A percentile compares a stretch with the other conserved stretches of the same genome.
Evolutionary conservation across 2,329 filamentous ascomycete genomes (phyloP).

Genomic region (Aspergillus bombycis): DNA sequence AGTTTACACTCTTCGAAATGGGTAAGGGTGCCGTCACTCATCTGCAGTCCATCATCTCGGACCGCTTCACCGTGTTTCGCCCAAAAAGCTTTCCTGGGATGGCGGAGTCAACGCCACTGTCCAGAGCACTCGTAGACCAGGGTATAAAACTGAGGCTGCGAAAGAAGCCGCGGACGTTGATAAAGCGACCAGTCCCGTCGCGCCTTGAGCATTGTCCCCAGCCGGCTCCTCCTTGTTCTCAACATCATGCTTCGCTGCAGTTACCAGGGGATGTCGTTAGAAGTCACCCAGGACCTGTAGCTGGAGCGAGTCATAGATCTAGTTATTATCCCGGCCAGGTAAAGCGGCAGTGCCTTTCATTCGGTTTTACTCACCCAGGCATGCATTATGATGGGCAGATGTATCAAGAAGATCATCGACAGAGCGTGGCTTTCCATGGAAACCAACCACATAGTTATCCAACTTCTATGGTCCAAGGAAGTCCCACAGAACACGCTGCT

Average conservation of each 20-base stretch:
- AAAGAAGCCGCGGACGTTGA: conserved; percentile 71
- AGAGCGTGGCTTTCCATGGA: conserved; percentile 32
- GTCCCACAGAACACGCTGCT: conserved; percentile 36
- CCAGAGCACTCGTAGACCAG: conserved; percentile 81
- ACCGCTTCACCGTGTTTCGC: conserved; percentile 63
- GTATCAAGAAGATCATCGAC: conserved; percentile 41
- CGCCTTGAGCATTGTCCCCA: conserved; percentile 43
- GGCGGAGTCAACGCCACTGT: conserved; percentile 78
- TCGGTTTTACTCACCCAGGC: conserved; percentile 37
- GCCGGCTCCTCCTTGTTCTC: conserved; percentile 39
- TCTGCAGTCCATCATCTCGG: conserved; percentile 61
- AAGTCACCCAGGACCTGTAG: conserved; percentile 32
- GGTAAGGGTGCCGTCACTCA: conserved; percentile 57
- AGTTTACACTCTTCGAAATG: conserved; percentile 79
- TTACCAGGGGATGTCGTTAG: conserved; percentile 35
- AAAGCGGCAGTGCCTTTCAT: conserved; percentile 44
- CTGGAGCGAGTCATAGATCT: conserved; percentile 30
- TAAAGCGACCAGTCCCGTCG: conserved; percentile 42
- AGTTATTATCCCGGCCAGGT: conserved; percentile 36
- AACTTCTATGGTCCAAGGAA: conserved; percentile 38
- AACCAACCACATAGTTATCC: conserved; percentile 37
- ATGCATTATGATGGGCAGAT: conserved; percentile 43
- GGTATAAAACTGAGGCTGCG: conserved; percentile 80
- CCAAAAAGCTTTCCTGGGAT: conserved; percentile 77
- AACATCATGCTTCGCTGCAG: conserved; percentile 40